Evolutionary conservation across 768 basidiomycete species (phyloP), one percentile per base, ranked within the genome.

Genomic region (Polyporus arcularius): DNA sequence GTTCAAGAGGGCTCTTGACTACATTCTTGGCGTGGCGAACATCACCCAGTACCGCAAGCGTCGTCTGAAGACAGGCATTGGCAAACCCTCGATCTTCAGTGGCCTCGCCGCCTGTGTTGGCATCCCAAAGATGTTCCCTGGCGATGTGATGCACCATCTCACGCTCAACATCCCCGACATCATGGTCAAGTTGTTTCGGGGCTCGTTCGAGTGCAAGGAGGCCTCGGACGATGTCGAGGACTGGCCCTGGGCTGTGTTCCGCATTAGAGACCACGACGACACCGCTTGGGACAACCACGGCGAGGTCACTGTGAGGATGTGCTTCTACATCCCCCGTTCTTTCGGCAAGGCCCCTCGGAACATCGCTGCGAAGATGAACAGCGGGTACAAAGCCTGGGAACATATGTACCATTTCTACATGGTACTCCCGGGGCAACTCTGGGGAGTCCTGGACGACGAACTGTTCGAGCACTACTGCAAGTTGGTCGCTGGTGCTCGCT

Each of bases 301-400:
- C 1, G 55, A 61, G 48, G 55, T 39, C 0, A 76, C 80, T 15
- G 76, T 70, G 0, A 60, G 46, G 18, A 61, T 70, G 1, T 68
- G 66, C 0, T 63, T 63, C 4, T 78, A 75, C 51, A 61, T 79
- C 16, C 78, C 78, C 28, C 69, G 71, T 2, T 78, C 73, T 0
- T 80, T 77, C 66, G 74, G 79, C 61, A 69, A 72, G 1, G 73
- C 78, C 9, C 81, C 78, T 6, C 71, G 75, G 0, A 77, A 81
- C 57, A 68, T 68, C 21, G 76, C 77, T 0, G 66, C 73, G 42
- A 80, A 80, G 57, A 71, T 80, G 52, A 64, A 71, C 5, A 70
- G 66, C 39, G 68, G 72, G 0, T 74, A 72, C 65, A 74, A 74
- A 43, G 71, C 72, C 3, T 66, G 63, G 53, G 72, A 74, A 42